Percentiles rank a stretch among this genome's conserved stretches.
Conservation (phyloP, 805 yeast species). For the Candida boleticola region DNA sequence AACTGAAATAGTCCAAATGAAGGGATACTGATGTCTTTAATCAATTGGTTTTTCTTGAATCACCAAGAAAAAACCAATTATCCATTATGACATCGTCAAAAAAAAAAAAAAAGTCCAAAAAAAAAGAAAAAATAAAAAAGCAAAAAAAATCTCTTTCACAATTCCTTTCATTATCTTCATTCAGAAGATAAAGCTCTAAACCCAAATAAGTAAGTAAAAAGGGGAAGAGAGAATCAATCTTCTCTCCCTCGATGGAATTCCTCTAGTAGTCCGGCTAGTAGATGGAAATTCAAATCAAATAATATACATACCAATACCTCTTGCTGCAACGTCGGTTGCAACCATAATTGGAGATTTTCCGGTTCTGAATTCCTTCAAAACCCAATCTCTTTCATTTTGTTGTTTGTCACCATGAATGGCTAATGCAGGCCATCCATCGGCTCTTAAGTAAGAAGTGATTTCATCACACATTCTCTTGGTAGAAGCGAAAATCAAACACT, state of each 20-base stretch:
- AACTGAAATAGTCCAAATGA: constrained; percentile 5
- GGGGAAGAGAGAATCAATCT: too few species aligned
- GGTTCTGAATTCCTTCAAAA: constrained; percentile 82
- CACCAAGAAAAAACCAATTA: not conserved
- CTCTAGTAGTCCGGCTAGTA: constrained; percentile 5
- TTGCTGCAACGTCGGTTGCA: constrained; percentile 99
- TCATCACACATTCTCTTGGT: constrained; percentile 98
- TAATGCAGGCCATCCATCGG: constrained; percentile 98
- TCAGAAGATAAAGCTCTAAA: constrained; percentile 1
- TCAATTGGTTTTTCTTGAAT: not conserved
- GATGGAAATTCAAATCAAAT: constrained; percentile 4
- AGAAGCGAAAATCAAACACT: constrained; percentile 88
- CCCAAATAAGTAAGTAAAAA: constrained; percentile 10
- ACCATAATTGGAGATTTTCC: constrained; percentile 97
- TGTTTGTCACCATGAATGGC: constrained; percentile 99
- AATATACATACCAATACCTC: constrained; percentile 94
- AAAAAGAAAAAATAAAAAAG: constrained; percentile 2
- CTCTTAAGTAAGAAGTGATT: constrained; percentile 84
- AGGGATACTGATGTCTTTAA: not conserved
- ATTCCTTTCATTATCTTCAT: not conserved
- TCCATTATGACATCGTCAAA: not conserved
- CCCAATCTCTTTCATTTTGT: constrained; percentile 99
- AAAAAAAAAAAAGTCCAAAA: constrained; percentile 3
- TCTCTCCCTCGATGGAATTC: too few species aligned
- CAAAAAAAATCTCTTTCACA: not conserved